Base-by-base conservation (phyloP, 176 grass and related monocot genomes). In the Phragmites australis region DNA sequence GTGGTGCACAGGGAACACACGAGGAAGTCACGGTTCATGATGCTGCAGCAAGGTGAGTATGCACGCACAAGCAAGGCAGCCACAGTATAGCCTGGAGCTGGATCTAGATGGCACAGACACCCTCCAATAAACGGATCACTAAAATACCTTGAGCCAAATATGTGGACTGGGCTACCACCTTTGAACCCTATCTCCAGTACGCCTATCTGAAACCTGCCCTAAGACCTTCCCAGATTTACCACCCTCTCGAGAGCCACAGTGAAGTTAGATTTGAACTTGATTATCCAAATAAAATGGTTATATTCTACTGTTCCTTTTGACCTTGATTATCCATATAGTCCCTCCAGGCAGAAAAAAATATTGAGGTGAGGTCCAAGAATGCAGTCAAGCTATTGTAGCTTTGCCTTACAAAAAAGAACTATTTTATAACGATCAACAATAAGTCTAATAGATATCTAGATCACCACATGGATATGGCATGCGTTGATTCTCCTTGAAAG, bases 261-360 rank as follows among this genome's bases (percentile, higher is more conserved):
- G 26, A 65, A 67, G 52, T 66, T 58, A 2, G 25, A 66, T 74
- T 73, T n/a, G n/a, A n/a, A n/a, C n/a, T n/a, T n/a, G n/a, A n/a
- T n/a, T 13, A 72, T 72, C 23, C 34, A 72, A 43, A 67, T 13
- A 31, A 21, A 86, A 22, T 6, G 5, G 16, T 55, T 39, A 56
- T 46, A 46, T 22, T 48, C 14, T 54, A 68, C 46, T 55, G 9
- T 37, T 68, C 40, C 21, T 27, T 48, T 21, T 58, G 49, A 47
- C 68, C 49, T 75, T 55, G 19, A 77, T 27, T 47, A 59, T 56
- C 81, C 41, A n/a, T 9, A 56, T 37, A 5, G 3, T 37, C 5
- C 34, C 34, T 37, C 34, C 34, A 37, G 34, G 34, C 34, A 37
- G 3, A 5, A 37, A 61, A 61, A 18, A 32, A 32, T 32, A 29